Evolutionary conservation across 2,329 filamentous ascomycete species (phyloP).

Genomic region (Cladosporium velox): DNA sequence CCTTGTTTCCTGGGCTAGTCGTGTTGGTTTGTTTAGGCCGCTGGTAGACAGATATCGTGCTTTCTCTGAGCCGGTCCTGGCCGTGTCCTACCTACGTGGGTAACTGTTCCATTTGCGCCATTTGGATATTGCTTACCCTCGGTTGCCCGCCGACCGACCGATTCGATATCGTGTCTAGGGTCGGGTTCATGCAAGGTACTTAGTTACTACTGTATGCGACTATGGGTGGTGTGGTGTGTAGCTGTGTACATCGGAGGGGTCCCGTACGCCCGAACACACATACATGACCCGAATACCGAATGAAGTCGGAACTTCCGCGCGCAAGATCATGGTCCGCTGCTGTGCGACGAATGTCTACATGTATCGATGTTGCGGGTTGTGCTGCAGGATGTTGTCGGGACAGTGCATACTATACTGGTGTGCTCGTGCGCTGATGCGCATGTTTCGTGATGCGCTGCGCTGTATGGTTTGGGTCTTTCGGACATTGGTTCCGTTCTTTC

Average conservation of each 20-base stretch:
- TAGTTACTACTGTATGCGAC: background rate
- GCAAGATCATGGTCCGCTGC: conserved; percentile 5
- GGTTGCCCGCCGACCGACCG: background rate
- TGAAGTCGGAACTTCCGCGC: conserved; percentile 2
- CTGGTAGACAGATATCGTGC: background rate
- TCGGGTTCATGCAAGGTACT: background rate
- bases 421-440: background rate
- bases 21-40: background rate
- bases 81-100: background rate
- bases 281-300: background rate
- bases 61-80: background rate
- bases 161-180: background rate
- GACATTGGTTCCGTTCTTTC: background rate
- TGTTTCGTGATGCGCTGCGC: background rate
- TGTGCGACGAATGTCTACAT: background rate
- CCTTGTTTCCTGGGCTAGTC: background rate
- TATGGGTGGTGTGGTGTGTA: background rate
- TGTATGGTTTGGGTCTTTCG: background rate
- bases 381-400: background rate
- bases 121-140: background rate
- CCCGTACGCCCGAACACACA: background rate
- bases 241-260: conserved; percentile 7
- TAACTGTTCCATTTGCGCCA: background rate
- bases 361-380: background rate
- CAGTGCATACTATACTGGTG: background rate